Evolutionary conservation across 2,329 filamentous ascomycete species (phyloP).

Genomic region (Xylaria sp.): DNA sequence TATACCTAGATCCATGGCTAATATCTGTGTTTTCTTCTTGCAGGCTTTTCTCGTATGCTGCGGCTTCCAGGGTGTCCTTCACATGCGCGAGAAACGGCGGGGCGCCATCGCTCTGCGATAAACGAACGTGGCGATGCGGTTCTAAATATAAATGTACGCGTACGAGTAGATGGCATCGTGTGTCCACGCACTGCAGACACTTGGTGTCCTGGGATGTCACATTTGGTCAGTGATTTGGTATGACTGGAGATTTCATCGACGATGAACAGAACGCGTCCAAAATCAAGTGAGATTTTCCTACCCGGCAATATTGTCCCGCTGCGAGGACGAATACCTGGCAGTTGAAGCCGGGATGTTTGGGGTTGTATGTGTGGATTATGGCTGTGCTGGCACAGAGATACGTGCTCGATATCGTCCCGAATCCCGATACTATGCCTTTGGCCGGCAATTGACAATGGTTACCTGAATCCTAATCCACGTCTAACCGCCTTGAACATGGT

Average conservation of each 20-base stretch:
- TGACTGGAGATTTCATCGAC: not conserved
- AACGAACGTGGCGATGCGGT: constrained; percentile 5
- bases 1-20: not conserved
- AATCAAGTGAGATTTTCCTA: not conserved
- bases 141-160: constrained; percentile 5
- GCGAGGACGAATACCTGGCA: not conserved
- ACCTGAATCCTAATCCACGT: not conserved
- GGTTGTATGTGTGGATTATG: not conserved
- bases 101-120: constrained; percentile 71
- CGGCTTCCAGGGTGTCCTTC: constrained; percentile 79
- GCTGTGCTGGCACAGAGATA: not conserved
- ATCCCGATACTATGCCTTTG: not conserved
- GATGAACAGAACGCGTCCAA: not conserved
- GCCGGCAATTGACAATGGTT: constrained; percentile 3
- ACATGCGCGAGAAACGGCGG: constrained; percentile 74
- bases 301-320: not conserved
- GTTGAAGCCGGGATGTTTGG: constrained; percentile 2
- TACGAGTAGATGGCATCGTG: constrained; percentile 6
- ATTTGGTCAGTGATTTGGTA: not conserved
- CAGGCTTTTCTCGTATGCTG: constrained; percentile 90
- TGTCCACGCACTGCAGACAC: not conserved
- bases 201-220: constrained; percentile 3
- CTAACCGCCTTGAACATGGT: not conserved
- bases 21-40: not conserved
- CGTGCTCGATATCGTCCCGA: constrained; percentile 2